These are phyloP conservation scores for Mycena crocata DNA, from an alignment of 768 basidiomycete species.

Conservation along the genomic window DNA sequence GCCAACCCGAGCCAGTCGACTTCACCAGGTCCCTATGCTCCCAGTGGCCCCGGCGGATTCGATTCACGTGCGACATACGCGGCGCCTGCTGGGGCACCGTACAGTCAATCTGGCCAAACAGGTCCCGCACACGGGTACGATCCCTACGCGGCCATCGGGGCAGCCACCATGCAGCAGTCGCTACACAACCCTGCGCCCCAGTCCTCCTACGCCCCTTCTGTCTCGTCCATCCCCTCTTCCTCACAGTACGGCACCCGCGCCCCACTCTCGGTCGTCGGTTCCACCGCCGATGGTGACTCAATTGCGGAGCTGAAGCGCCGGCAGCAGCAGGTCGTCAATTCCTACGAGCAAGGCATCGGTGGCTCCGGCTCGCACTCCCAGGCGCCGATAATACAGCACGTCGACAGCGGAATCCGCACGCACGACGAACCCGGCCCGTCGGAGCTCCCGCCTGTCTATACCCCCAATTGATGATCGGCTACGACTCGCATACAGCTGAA, in stretches of 20 bases:
- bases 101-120: neutral
- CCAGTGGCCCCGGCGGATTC: constrained; percentile 8
- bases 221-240: constrained; percentile 20
- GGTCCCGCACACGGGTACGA: constrained; percentile 11
- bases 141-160: constrained; percentile 14
- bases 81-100: neutral
- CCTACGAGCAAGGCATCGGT: constrained; percentile 29
- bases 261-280: constrained; percentile 19
- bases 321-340: constrained; percentile 31
- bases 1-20: neutral
- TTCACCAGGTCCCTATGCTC: neutral
- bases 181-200: neutral
- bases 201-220: constrained; percentile 20
- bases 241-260: constrained; percentile 3
- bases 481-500: neutral
- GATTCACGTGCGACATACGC: constrained; percentile 15
- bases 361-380: neutral
- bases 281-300: constrained; percentile 23
- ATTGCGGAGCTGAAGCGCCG: constrained; percentile 33
- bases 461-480: constrained; percentile 34
- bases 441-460: constrained; percentile 50
- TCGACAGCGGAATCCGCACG: constrained; percentile 44
- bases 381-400: constrained; percentile 38
- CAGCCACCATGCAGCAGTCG: neutral
- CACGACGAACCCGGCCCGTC: constrained; percentile 21